These are phyloP conservation scores for Camellia oleifera DNA, from an alignment of 179 eudicot species.

Conservation along the genomic window DNA sequence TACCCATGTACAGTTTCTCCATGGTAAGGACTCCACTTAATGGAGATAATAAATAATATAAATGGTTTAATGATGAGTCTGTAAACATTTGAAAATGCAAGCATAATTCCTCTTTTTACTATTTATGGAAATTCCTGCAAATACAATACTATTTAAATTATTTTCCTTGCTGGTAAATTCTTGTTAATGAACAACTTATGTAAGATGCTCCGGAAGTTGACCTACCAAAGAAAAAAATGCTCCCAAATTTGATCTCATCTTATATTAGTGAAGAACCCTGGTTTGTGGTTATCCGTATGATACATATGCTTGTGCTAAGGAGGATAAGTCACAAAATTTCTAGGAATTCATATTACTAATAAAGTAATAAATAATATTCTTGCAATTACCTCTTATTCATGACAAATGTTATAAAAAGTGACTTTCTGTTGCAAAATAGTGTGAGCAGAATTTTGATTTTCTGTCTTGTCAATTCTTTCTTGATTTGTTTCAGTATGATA, in stretches of 20 bases:
- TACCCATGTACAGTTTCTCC: not conserved
- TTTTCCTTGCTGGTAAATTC: not conserved
- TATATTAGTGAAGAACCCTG: not conserved
- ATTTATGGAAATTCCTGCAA: not conserved
- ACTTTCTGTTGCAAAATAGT: too few species aligned
- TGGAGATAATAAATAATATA: too few species aligned
- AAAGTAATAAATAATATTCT: too few species aligned
- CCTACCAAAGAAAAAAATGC: not conserved
- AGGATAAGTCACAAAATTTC: too few species aligned
- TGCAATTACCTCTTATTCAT: too few species aligned
- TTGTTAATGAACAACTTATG: not conserved
- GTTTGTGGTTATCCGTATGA: not conserved
- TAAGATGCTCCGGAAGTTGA: not conserved
- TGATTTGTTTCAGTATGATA: not conserved
- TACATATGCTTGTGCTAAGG: too few species aligned
- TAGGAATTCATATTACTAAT: too few species aligned
- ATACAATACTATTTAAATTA: not conserved
- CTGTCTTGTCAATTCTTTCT: not conserved
- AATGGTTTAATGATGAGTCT: not conserved
- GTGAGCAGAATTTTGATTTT: not conserved
- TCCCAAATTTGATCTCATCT: not conserved
- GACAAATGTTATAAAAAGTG: too few species aligned
- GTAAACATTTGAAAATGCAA: not conserved
- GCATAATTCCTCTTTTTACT: not conserved
- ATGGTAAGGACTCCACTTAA: not conserved